These are phyloP conservation scores for Camellia lanceoleosa DNA, from an alignment of 148 eudicot genomes.

Conservation along the genomic window DNA sequence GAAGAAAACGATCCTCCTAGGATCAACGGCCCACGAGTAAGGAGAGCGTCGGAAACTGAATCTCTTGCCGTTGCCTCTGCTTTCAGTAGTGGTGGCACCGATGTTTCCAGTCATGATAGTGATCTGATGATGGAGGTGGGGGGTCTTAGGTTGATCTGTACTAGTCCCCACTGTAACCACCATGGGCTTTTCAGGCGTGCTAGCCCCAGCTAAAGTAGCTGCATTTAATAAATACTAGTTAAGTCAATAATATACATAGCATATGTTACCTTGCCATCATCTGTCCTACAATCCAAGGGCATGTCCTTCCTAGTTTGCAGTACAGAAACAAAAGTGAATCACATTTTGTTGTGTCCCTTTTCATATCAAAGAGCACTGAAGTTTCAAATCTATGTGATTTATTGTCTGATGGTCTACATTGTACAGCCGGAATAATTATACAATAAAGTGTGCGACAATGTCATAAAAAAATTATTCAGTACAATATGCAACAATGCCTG, in stretches of 20 bases:
- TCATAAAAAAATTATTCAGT: too few species aligned
- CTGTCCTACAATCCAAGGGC: background rate
- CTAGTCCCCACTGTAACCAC: constrained; percentile 29
- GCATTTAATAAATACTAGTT: constrained; percentile 14
- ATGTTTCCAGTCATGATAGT: constrained; percentile 45
- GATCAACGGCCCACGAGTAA: constrained; percentile 39
- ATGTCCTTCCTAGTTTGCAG: constrained; percentile 11
- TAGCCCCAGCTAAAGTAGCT: constrained; percentile 20
- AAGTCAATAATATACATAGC: background rate
- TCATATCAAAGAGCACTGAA: background rate
- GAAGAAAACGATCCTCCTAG: constrained; percentile 56
- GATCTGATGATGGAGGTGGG: constrained; percentile 56
- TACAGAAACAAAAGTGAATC: constrained; percentile 5
- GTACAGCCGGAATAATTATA: too few species aligned
- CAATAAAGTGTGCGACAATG: too few species aligned
- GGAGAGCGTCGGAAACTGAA: constrained; percentile 53
- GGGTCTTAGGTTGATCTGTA: constrained; percentile 28
- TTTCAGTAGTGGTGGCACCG: constrained; percentile 24
- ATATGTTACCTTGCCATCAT: background rate
- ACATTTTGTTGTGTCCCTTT: background rate
- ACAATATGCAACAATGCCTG: too few species aligned
- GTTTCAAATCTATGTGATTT: too few species aligned
- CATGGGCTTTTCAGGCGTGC: constrained; percentile 59
- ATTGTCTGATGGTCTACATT: too few species aligned
- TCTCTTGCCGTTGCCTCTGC: constrained; percentile 32